Evolutionary conservation across 306 rosid species (phyloP).

Genomic region (Fragaria vesca): DNA sequence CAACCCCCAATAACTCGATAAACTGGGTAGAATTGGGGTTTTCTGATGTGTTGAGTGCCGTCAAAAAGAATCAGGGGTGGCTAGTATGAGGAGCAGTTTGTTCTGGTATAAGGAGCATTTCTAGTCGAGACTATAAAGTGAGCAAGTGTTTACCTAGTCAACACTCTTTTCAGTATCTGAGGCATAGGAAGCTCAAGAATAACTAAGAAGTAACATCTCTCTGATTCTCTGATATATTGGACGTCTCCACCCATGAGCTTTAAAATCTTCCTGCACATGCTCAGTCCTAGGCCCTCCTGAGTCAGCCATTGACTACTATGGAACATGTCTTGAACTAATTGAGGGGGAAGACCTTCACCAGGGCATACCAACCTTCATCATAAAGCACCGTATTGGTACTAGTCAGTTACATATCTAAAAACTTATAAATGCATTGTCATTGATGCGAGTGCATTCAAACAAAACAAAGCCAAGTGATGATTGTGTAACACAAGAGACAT

Average conservation of each 20-base stretch:
- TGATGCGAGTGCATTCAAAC: background rate
- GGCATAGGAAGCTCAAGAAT: conserved; percentile 82
- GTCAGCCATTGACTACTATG: conserved; percentile 74
- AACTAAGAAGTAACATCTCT: conserved; percentile 76
- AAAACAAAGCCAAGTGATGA: background rate
- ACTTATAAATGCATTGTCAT: background rate
- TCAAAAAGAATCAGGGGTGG: conserved; percentile 27
- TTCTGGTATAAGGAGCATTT: conserved; percentile 29
- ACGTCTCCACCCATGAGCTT: conserved; percentile 92
- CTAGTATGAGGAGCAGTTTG: conserved; percentile 19
- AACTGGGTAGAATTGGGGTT: conserved; percentile 26
- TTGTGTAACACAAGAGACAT: background rate
- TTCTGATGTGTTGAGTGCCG: conserved; percentile 13
- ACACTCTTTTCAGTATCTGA: conserved; percentile 33
- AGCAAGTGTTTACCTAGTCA: conserved; percentile 33
- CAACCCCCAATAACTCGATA: conserved; percentile 29
- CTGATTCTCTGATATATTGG: conserved; percentile 92
- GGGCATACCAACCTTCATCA: conserved; percentile 87
- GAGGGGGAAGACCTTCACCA: conserved; percentile 94
- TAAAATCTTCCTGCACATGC: conserved; percentile 90
- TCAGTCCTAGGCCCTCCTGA: conserved; percentile 88
- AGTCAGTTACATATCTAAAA: background rate
- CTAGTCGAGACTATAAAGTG: conserved; percentile 28
- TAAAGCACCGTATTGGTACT: background rate
- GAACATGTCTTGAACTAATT: conserved; percentile 91